Conservation (phyloP, 169 alveolate species). For the Toxoplasma gondii region DNA sequence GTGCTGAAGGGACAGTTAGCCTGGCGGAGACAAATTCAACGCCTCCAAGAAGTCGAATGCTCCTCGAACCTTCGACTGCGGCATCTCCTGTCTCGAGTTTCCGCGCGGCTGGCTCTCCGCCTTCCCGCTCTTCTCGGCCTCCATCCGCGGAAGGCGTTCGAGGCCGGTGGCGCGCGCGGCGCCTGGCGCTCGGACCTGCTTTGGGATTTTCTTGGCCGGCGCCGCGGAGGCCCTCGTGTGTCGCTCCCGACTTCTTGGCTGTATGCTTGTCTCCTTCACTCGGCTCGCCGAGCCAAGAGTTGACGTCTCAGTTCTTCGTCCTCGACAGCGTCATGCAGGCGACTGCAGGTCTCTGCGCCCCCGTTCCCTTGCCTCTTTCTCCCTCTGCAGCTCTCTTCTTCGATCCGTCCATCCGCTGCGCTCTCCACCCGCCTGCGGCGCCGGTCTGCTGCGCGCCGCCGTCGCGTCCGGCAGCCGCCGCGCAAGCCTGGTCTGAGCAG, state of each 20-base stretch:
- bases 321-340: slow-evolving; percentile 7
- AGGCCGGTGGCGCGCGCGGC: not conserved
- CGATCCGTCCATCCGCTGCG: slow-evolving; percentile 8
- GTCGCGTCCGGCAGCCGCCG: not conserved
- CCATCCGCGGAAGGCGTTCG: not conserved
- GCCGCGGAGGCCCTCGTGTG: not conserved
- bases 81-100: not conserved
- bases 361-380: not conserved
- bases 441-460: not conserved
- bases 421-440: not conserved
- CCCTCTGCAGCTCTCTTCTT: not conserved
- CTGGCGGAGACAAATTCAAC: not conserved
- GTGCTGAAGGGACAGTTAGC: too few relatives aligned
- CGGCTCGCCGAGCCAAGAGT: not conserved
- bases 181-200: not conserved
- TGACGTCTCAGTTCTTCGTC: not conserved
- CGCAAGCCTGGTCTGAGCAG: not conserved
- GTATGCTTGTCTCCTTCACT: not conserved
- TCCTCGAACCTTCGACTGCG: not conserved
- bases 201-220: not conserved
- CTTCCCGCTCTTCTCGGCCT: not conserved
- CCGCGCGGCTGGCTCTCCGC: not conserved
- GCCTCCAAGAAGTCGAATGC: not conserved
- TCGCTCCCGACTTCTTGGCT: not conserved
- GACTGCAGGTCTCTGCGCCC: not conserved